Base-by-base conservation (phyloP, 306 rosid species). In the Vicia villosa region DNA sequence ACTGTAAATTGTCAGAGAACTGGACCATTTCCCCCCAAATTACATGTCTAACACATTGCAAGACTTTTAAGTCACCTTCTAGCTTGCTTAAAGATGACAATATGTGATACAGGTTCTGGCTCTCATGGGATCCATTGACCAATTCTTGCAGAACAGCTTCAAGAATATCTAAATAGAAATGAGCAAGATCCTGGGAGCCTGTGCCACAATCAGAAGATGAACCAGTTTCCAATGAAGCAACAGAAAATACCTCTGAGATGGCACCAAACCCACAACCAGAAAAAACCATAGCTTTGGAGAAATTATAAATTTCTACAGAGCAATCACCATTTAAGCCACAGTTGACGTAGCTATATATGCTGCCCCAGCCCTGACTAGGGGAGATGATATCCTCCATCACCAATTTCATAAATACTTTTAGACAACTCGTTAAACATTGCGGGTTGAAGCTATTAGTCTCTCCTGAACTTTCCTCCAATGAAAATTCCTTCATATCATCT, bases 201-300 rank as follows among this genome's bases (percentile, higher is more conserved):
- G 57, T 47, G 66, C 78, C 81, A 61, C 52, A 63, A 30, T 78
- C 83, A 75, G 66, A 76, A 40, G 75, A 28, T 43, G 72, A 77
- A 71, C 80, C 87, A 72, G 79, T 70, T 66, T 78, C 84, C 19
- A 66, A 84, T 69, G 87, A 83, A n/a, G 83, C 82, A 63, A 79
- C 83, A 38, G 95, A 86, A 77, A 83, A 95, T 43, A 91, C 91
- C 70, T 91, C 97, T 10, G 88, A 84, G 24, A 95, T 79, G 6
- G 96, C 82, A 80, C 85, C 90, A 64, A 87, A 95, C 63, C 92
- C 96, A 83, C 99, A 95, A 46, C 95, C 91, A 67, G 99, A 91
- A 82, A 91, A 90, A 64, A 91, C 78, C 97, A 95, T 86, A 6
- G 95, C 88, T 83, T 74, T 79, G 79, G 97, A 86, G 86, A 95